Evolutionary conservation across 2,329 filamentous ascomycete genomes (phyloP), one percentile per base, ranked within the genome.

Genomic region (Arthroderma sp.): DNA sequence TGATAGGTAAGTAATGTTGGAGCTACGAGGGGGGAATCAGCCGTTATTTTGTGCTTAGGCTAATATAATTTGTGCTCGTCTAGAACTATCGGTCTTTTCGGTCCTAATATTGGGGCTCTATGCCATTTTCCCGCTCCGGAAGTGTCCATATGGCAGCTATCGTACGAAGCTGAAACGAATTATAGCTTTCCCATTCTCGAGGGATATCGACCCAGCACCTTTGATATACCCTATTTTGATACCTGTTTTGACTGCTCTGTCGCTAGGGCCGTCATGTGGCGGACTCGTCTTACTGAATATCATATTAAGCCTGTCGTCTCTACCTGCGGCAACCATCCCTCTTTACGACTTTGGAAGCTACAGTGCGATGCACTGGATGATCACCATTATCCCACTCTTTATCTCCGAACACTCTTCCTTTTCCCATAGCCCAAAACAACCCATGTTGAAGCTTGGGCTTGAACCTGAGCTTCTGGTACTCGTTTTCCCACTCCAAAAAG

Each of bases 121-220:
- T 60, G 64, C 65, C 49, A 58, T 66, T 41, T 87, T 88, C 63
- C 85, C 85, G 1, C 56, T 85, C 39, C 76, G 83, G 58, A 70
- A 85, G n/a, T 55, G 54, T 44, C 54, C 37, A 3, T 43, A 55
- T 19, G 54, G 54, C 8, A 55, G 54, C 38, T 65, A 63, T 39
- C 62, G 61, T 17, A 63, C 64, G 23, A 64, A 65, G 41, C 67
- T 65, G 54, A 69, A 68, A 35, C 64, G 70, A 54, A 64, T 72
- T 54, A 72, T 68, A 62, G 75, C 76, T 53, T 80, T 84, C 64
- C 77, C 78, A 41, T 75, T 95, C 38, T 89, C 90, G 0, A 74
- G 82, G 2, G 79, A 81, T n/a, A 95, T 96, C 71, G 91, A 97
- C 66, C 91, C 90, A 2, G 91, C 91, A 5, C 88, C 91, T 9